phyloP scores from a whole-genome alignment of 1,139 yeast species.

The Taphrina communis region DNA sequence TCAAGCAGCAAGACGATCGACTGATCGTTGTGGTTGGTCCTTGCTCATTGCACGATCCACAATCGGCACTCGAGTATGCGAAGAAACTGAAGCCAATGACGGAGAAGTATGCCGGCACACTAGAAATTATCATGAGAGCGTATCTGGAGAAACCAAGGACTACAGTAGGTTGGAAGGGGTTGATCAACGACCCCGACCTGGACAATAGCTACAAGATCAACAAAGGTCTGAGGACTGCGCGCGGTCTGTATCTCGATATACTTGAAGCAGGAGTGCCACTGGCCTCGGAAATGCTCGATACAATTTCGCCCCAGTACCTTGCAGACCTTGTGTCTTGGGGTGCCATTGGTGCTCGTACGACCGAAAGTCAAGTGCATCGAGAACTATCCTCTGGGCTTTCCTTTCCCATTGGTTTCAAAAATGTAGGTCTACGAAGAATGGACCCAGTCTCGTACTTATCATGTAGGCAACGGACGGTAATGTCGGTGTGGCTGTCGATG shows the following conservation, averaged over 20 bases:
- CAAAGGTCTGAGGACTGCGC: slow-evolving; percentile 86
- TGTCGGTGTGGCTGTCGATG: slow-evolving; percentile 90
- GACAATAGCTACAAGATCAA: slow-evolving; percentile 92
- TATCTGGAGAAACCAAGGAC: slow-evolving; percentile 98
- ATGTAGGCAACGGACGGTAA: slow-evolving; percentile 75
- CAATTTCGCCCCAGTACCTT: slow-evolving; percentile 96
- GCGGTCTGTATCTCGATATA: slow-evolving; percentile 83
- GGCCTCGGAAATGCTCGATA: slow-evolving; percentile 97
- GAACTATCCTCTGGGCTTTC: slow-evolving; percentile 95
- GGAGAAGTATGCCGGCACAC: slow-evolving; percentile 72
- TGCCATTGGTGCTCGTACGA: slow-evolving; percentile 98
- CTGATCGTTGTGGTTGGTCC: slow-evolving; percentile 88
- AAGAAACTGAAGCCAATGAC: slow-evolving; percentile 67
- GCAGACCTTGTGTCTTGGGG: slow-evolving; percentile 92
- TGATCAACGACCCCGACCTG: slow-evolving; percentile 94
- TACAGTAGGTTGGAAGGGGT: slow-evolving; percentile 98
- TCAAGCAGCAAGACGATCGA: slow-evolving; percentile 69
- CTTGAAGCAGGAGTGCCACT: slow-evolving; percentile 63
- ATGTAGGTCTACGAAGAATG: slow-evolving; percentile 58
- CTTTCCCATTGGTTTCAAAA: slow-evolving; percentile 98
- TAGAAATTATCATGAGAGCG: slow-evolving; percentile 92
- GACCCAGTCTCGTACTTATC: background rate
- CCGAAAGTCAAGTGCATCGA: slow-evolving; percentile 96
- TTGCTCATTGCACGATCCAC: slow-evolving; percentile 92
- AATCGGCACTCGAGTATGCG: slow-evolving; percentile 88